These are phyloP conservation scores for Rhodotorula toruloides DNA, from an alignment of 768 basidiomycete species.

Conservation along the genomic window DNA sequence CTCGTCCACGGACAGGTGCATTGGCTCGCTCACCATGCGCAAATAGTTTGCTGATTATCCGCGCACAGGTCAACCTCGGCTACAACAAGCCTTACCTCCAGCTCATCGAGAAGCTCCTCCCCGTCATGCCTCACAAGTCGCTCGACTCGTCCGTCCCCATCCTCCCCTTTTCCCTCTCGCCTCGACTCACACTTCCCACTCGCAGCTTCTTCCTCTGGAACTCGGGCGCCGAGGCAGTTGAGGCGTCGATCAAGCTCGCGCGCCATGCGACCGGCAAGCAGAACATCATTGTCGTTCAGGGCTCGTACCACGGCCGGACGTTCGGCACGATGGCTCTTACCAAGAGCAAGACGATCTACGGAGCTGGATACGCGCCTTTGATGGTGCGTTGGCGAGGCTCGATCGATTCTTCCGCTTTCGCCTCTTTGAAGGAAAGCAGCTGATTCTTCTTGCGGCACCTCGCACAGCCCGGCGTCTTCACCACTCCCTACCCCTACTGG, in stretches of 20 bases:
- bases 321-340: conserved; percentile 90
- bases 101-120: conserved; percentile 76
- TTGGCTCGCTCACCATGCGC: conserved; percentile 16
- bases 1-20: conserved; percentile 66
- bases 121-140: conserved; percentile 82
- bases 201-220: conserved; percentile 51
- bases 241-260: conserved; percentile 83
- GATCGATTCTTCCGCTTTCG: background rate
- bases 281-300: conserved; percentile 89
- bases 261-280: conserved; percentile 69
- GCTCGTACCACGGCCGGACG: conserved; percentile 85
- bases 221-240: conserved; percentile 89
- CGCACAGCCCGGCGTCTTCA: conserved; percentile 70
- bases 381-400: conserved; percentile 57
- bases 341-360: conserved; percentile 88
- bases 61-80: conserved; percentile 71
- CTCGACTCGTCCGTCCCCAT: conserved; percentile 70
- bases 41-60: background rate
- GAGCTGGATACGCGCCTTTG: conserved; percentile 67
- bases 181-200: background rate
- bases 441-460: background rate
- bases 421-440: no score
- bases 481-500: conserved; percentile 86
- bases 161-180: background rate
- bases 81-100: conserved; percentile 79